Conservation (phyloP, 2,329 filamentous ascomycete species). For the Fusarium stilboides region DNA sequence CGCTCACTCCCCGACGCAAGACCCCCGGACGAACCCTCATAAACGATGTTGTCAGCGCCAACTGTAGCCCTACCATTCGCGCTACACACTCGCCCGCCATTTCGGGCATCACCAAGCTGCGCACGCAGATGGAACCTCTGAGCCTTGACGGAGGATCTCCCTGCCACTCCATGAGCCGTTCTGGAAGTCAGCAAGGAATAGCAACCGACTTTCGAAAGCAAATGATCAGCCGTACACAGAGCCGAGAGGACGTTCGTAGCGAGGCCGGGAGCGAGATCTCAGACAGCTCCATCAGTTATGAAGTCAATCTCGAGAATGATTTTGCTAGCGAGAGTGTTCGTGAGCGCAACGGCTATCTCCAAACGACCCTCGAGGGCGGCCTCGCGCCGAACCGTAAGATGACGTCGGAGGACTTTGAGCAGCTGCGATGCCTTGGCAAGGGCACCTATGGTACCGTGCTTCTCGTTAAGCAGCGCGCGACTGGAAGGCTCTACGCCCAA, state of each 20-base stretch:
- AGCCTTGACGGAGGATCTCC: constrained; percentile 73
- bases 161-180: constrained; percentile 70
- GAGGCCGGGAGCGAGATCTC: constrained; percentile 72
- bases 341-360: constrained; percentile 60
- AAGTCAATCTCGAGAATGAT: constrained; percentile 87
- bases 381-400: constrained; percentile 81
- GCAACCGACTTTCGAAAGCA: constrained; percentile 64
- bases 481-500: constrained; percentile 93
- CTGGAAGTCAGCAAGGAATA: constrained; percentile 59
- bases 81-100: constrained; percentile 67
- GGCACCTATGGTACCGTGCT: constrained; percentile 96
- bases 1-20: constrained; percentile 58
- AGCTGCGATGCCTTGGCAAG: constrained; percentile 92
- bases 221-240: constrained; percentile 69
- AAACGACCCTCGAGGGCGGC: constrained; percentile 66
- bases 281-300: constrained; percentile 82
- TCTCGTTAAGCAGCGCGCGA: constrained; percentile 89
- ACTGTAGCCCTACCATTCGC: constrained; percentile 74
- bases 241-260: constrained; percentile 69
- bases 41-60: constrained; percentile 72
- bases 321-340: constrained; percentile 80
- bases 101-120: constrained; percentile 86
- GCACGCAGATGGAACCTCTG: constrained; percentile 84
- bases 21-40: constrained; percentile 60
- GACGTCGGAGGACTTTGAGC: constrained; percentile 90